Percentiles rank a stretch among this genome's conserved stretches.
Evolutionary conservation across 176 grass and related monocot genomes (phyloP).

Genomic region (Metroxylon sagu): DNA sequence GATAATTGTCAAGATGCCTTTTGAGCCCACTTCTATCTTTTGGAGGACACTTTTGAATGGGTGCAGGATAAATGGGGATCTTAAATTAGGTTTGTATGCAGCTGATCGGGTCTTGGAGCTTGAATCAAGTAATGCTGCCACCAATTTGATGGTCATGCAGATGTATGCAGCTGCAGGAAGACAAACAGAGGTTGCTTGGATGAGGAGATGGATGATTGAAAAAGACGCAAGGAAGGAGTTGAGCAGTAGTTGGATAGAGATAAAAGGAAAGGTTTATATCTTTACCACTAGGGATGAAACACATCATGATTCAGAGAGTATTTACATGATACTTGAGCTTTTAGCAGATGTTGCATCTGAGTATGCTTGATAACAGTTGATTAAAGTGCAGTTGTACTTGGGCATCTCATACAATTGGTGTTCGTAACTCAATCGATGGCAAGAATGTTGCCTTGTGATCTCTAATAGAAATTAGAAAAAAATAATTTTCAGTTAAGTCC

Average conservation of each 20-base stretch:
- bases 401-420: no score
- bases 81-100: constrained; percentile 1
- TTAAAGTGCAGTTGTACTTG: no score
- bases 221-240: background rate
- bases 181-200: background rate
- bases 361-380: background rate
- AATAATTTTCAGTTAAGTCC: no score
- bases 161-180: background rate
- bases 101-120: background rate
- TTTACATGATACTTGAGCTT: constrained; percentile 3
- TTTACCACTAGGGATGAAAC: background rate
- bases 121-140: background rate
- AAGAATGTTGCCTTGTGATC: no score
- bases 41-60: constrained; percentile 2
- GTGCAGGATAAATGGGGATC: background rate
- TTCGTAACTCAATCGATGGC: no score
- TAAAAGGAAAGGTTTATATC: background rate
- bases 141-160: background rate
- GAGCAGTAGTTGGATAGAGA: constrained; percentile 1
- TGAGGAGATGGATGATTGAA: background rate
- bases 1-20: constrained; percentile 3
- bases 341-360: background rate
- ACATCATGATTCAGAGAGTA: background rate
- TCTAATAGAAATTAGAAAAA: no score
- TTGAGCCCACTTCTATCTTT: constrained; percentile 8